Conservation (phyloP, 352 stramenopile species). For the Thalassiosira hispida region DNA sequence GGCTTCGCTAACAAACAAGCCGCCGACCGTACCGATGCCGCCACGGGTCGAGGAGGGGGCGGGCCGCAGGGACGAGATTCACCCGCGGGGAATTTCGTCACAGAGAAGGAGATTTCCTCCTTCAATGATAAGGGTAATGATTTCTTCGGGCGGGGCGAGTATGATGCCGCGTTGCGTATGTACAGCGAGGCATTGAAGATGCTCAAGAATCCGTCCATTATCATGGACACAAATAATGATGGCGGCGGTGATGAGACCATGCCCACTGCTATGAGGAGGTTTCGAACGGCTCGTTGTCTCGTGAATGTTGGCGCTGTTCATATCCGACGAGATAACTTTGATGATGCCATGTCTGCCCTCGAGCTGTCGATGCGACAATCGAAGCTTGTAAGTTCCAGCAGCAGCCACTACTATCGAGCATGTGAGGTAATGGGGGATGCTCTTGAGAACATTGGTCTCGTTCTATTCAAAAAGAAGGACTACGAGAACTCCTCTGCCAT, state of each 20-base stretch:
- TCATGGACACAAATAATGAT: constrained; percentile 25
- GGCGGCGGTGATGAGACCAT: constrained; percentile 26
- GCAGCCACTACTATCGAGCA: constrained; percentile 41
- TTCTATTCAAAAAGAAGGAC: constrained; percentile 53
- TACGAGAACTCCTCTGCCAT: constrained; percentile 45
- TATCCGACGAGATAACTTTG: constrained; percentile 48
- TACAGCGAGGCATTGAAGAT: constrained; percentile 62
- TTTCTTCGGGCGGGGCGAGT: constrained; percentile 54
- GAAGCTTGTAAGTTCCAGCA: constrained; percentile 31
- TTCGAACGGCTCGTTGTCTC: constrained; percentile 45
- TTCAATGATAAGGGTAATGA: constrained; percentile 65
- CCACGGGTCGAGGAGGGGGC: constrained; percentile 25
- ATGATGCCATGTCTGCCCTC: constrained; percentile 41
- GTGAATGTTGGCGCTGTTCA: constrained; percentile 59
- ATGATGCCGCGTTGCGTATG: constrained; percentile 55
- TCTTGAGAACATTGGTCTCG: constrained; percentile 55
- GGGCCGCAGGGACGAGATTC: constrained; percentile 20
- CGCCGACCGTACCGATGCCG: constrained; percentile 16
- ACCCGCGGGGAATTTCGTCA: background rate
- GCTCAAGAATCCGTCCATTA: constrained; percentile 40
- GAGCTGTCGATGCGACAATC: constrained; percentile 48
- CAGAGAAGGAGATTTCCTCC: constrained; percentile 49
- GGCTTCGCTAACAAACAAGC: constrained; percentile 7
- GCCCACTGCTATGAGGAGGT: constrained; percentile 35
- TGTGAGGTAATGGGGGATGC: constrained; percentile 57